phyloP scores from a whole-genome alignment of 352 stramenopile species.

The Globisporangium carolinianum region DNA sequence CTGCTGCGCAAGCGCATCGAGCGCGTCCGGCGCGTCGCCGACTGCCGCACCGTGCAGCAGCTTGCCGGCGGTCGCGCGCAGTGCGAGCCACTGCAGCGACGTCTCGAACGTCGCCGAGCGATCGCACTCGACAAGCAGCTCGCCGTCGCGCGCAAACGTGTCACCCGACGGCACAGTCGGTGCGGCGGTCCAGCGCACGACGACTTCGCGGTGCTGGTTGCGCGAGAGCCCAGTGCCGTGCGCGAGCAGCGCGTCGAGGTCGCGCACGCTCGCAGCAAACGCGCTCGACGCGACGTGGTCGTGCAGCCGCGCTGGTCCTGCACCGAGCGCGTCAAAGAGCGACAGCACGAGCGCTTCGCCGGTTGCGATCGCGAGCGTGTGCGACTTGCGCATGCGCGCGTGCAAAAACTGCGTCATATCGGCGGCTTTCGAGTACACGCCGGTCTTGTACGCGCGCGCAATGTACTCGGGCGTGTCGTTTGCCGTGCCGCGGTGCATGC shows the following conservation, averaged over 20 bases:
- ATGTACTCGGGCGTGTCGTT: conserved; percentile 82
- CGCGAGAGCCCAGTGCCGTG: conserved; percentile 27
- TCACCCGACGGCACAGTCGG: conserved; percentile 25
- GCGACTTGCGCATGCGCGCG: conserved; percentile 66
- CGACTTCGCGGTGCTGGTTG: conserved; percentile 80
- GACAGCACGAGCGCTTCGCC: conserved; percentile 53
- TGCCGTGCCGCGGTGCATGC: conserved; percentile 43
- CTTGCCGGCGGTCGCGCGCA: conserved; percentile 44
- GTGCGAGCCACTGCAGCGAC: conserved; percentile 57
- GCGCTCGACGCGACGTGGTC: conserved; percentile 34
- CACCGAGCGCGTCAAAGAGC: conserved; percentile 39
- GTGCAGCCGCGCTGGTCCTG: conserved; percentile 33
- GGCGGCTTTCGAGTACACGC: conserved; percentile 78
- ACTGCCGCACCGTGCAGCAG: conserved; percentile 31
- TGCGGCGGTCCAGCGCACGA: conserved; percentile 58
- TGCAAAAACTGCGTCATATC: conserved; percentile 80
- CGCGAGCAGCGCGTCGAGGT: conserved; percentile 36
- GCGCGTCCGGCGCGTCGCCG: conserved; percentile 16
- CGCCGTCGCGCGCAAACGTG: conserved; percentile 32
- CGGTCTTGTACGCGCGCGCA: conserved; percentile 63
- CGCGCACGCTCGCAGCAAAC: conserved; percentile 30
- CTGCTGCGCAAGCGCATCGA: conserved; percentile 22
- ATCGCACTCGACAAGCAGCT: conserved; percentile 55
- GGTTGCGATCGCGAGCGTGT: conserved; percentile 62
- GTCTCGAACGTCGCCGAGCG: conserved; percentile 39